phyloP scores from a whole-genome alignment of 805 yeast species.

The Kodamaea sagamina region DNA sequence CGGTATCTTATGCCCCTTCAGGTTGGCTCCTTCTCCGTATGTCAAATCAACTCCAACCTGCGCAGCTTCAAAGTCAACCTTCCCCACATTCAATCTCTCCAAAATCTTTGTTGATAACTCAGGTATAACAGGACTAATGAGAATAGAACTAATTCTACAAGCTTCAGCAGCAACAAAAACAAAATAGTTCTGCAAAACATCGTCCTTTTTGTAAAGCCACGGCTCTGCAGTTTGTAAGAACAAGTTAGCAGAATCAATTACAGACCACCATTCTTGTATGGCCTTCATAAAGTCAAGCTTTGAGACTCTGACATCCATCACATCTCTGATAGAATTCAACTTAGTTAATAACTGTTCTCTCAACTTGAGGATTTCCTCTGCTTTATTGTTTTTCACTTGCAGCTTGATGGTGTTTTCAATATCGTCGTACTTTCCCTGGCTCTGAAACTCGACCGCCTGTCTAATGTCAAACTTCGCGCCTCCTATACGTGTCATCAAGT shows the following conservation, averaged over 20 bases:
- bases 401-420: conserved; percentile 25
- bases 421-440: conserved; percentile 22
- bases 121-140: conserved; percentile 77
- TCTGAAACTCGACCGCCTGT: conserved; percentile 40
- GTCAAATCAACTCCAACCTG: conserved; percentile 55
- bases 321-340: conserved; percentile 35
- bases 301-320: conserved; percentile 46
- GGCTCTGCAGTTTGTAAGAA: conserved; percentile 73
- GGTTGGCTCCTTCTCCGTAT: conserved; percentile 62
- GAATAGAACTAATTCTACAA: conserved; percentile 63
- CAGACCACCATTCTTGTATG: conserved; percentile 57
- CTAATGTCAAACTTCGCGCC: conserved; percentile 64
- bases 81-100: conserved; percentile 62
- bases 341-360: conserved; percentile 26
- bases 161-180: conserved; percentile 71
- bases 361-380: conserved; percentile 18
- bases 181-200: conserved; percentile 45
- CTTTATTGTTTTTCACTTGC: conserved; percentile 15
- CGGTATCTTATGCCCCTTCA: conserved; percentile 51
- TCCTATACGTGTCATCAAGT: conserved; percentile 71
- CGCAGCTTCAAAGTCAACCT: conserved; percentile 52
- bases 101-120: conserved; percentile 55
- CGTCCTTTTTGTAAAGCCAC: conserved; percentile 55
- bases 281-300: conserved; percentile 58
- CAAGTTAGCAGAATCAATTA: conserved; percentile 60